Percentiles rank a stretch among this genome's conserved stretches.
Conservation (phyloP, 768 basidiomycete genomes). For the Tricholoma saponaceum region DNA sequence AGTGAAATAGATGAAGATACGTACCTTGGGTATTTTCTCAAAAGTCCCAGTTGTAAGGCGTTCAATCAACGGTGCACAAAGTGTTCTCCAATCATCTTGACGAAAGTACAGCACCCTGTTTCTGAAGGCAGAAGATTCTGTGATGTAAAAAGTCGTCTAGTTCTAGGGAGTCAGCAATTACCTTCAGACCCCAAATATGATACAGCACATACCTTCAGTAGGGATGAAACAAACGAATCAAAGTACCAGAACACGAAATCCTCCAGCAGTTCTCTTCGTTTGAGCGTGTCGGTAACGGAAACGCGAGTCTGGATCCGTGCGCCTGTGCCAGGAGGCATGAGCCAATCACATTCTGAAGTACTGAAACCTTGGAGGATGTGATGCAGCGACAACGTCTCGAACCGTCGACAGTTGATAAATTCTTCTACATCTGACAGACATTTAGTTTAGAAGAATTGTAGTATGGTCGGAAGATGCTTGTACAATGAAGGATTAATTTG, state of each 20-base stretch:
- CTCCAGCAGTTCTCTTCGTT: constrained; percentile 75
- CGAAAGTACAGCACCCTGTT: constrained; percentile 88
- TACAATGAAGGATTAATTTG: constrained; percentile 53
- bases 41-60: constrained; percentile 72
- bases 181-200: neutral
- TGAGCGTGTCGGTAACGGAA: constrained; percentile 63
- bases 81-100: constrained; percentile 87
- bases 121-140: constrained; percentile 82
- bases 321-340: constrained; percentile 42
- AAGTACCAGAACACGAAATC: constrained; percentile 97
- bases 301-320: constrained; percentile 42
- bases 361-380: constrained; percentile 71
- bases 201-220: constrained; percentile 61
- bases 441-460: neutral
- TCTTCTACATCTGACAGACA: constrained; percentile 54
- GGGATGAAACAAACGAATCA: constrained; percentile 74
- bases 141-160: constrained; percentile 91
- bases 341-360: constrained; percentile 77
- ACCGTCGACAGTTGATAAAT: constrained; percentile 76
- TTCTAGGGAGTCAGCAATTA: neutral
- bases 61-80: constrained; percentile 79
- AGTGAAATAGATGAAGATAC: constrained; percentile 5
- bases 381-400: constrained; percentile 78
- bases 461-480: constrained; percentile 11
- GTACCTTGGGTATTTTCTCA: constrained; percentile 62